Evolutionary conservation across 208 protist species (phyloP).

Genomic region (Kentomonas sorsogonicus): DNA sequence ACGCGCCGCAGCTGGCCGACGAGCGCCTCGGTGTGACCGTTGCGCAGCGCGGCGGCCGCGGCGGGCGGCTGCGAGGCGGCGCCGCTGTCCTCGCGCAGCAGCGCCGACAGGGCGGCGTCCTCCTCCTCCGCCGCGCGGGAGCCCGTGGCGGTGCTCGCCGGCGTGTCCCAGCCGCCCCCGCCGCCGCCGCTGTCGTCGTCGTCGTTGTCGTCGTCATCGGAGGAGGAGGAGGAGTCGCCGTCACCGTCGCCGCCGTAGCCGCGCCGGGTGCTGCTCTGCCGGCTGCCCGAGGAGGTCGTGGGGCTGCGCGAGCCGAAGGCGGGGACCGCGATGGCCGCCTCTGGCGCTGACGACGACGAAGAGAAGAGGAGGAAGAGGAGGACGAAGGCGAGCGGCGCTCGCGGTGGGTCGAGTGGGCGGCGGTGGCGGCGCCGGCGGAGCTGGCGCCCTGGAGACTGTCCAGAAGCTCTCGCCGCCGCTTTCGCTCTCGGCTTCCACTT

Average conservation of each 20-base stretch:
- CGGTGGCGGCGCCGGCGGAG: neutral
- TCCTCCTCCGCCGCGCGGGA: neutral
- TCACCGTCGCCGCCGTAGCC: neutral
- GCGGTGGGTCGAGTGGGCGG: neutral
- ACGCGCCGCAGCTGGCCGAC: slow-evolving; percentile 20
- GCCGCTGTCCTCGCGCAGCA: too few relatives aligned
- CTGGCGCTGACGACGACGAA: neutral
- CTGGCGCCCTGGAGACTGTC: neutral
- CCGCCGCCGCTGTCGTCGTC: neutral
- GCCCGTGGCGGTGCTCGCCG: slow-evolving; percentile 2
- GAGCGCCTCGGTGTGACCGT: slow-evolving; percentile 12
- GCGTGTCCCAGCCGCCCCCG: neutral
- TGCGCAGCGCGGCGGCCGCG: neutral
- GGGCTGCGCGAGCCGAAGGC: neutral
- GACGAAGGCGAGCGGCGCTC: too few relatives aligned
- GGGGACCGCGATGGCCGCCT: neutral
- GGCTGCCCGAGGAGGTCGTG: neutral
- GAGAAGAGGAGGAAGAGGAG: too few relatives aligned
- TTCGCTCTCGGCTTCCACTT: neutral
- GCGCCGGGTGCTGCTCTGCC: slow-evolving; percentile 4
- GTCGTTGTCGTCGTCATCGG: slow-evolving; percentile 3
- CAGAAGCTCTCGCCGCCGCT: neutral
- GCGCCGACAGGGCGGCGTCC: too few relatives aligned
- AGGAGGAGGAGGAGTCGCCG: neutral
- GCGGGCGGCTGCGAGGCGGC: neutral